Evolutionary conservation across 306 rosid species (phyloP).

Genomic region (Cyamopsis tetragonoloba): DNA sequence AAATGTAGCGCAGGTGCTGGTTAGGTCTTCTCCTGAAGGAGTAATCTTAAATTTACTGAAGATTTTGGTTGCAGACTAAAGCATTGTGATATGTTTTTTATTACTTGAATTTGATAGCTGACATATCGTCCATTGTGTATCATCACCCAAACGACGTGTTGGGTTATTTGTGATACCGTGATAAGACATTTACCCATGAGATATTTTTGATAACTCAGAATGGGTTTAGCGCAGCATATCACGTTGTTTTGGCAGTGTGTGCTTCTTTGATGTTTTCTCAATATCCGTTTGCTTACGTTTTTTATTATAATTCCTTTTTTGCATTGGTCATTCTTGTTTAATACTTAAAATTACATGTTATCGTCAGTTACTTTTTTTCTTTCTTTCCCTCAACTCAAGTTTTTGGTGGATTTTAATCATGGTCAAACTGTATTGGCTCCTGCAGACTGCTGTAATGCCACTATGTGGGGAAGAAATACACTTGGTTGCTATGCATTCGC

Average conservation of each 20-base stretch:
- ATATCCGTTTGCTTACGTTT: too few relatives aligned
- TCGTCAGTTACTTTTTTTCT: not conserved
- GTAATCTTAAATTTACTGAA: not conserved
- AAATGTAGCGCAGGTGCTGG: conserved; percentile 21
- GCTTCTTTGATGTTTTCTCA: not conserved
- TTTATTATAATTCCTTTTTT: not conserved
- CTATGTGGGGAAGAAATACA: conserved; percentile 79
- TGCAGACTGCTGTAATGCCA: conserved; percentile 91
- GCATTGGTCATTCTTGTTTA: not conserved
- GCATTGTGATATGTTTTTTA: not conserved
- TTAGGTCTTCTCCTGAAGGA: conserved; percentile 9
- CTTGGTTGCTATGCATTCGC: conserved; percentile 89
- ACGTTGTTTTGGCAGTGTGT: not conserved
- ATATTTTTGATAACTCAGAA: not conserved
- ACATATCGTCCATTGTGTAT: not conserved
- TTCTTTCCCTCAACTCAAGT: conserved; percentile 8
- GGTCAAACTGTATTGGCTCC: conserved; percentile 4
- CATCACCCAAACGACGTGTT: not conserved
- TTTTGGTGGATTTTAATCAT: conserved; percentile 31
- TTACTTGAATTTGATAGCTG: not conserved
- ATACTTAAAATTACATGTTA: not conserved
- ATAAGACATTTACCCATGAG: not conserved
- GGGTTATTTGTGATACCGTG: not conserved
- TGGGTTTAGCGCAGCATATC: not conserved
- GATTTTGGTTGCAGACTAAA: not conserved